Evolutionary conservation across 257 asterid species (phyloP).

Genomic region (Salvia hispanica): DNA sequence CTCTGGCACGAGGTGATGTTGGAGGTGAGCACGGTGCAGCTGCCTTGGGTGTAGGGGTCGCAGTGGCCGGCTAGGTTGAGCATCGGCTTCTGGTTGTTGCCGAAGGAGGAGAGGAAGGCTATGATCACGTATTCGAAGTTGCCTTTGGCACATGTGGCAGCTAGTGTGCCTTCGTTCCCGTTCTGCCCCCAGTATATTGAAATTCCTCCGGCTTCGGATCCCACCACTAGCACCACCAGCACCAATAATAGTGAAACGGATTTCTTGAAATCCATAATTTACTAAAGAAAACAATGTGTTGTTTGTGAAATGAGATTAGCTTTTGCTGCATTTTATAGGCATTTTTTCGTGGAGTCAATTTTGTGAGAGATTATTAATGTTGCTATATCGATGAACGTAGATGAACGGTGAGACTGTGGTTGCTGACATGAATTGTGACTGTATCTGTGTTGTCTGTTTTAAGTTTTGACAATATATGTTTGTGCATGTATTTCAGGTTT

Average conservation of each 20-base stretch:
- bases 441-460: not conserved
- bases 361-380: constrained; percentile 32
- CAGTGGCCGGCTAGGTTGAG: constrained; percentile 65
- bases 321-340: constrained; percentile 33
- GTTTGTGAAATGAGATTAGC: not conserved
- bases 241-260: constrained; percentile 24
- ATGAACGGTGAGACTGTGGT: constrained; percentile 7
- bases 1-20: constrained; percentile 50
- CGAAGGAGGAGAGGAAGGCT: constrained; percentile 55
- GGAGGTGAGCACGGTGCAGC: constrained; percentile 44
- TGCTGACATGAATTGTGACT: not conserved
- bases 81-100: constrained; percentile 51
- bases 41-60: constrained; percentile 47
- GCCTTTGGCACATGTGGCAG: constrained; percentile 52
- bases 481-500: no score
- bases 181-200: constrained; percentile 69
- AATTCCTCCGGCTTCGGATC: constrained; percentile 55
- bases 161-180: constrained; percentile 57
- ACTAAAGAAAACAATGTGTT: not conserved
- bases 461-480: no score
- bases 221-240: constrained; percentile 39
- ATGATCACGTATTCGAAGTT: constrained; percentile 49
- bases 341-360: constrained; percentile 21
- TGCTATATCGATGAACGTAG: constrained; percentile 27
- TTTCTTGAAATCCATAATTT: constrained; percentile 39